These are phyloP conservation scores for Sanguinoderma infundibulare DNA, from an alignment of 1,284 basidiomycete species.

Conservation along the genomic window DNA sequence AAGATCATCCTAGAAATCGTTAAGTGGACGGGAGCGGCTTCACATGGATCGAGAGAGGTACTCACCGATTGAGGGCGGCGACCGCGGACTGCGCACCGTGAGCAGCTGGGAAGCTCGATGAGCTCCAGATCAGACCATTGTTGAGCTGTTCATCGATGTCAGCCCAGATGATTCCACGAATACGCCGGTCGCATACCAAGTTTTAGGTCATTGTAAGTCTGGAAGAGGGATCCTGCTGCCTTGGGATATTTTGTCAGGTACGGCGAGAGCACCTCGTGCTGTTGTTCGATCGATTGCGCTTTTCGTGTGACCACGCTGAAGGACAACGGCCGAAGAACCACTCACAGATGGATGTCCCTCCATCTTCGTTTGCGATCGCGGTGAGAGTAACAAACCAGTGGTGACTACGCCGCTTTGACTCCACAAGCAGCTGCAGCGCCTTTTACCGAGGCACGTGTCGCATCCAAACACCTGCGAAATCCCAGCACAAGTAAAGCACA, in stretches of 20 bases:
- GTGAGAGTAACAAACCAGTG: not conserved
- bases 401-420: not conserved
- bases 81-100: slow-evolving; percentile 64
- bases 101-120: slow-evolving; percentile 59
- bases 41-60: not conserved
- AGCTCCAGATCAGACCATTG: slow-evolving; percentile 69
- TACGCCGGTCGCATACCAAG: slow-evolving; percentile 24
- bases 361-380: slow-evolving; percentile 3
- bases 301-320: no score
- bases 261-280: slow-evolving; percentile 33
- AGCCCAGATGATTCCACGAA: not conserved
- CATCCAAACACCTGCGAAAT: no score
- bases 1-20: slow-evolving; percentile 36
- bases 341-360: slow-evolving; percentile 24
- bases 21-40: not conserved
- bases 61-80: slow-evolving; percentile 58
- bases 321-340: not conserved
- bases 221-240: slow-evolving; percentile 37
- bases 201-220: slow-evolving; percentile 43
- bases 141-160: slow-evolving; percentile 51
- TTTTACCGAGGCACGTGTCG: no score
- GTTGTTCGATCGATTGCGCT: not conserved
- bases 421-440: not conserved
- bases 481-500: not conserved
- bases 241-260: slow-evolving; percentile 36